Base-by-base conservation (phyloP, 495 filamentous ascomycete genomes). In the Aspergillus affinis region DNA sequence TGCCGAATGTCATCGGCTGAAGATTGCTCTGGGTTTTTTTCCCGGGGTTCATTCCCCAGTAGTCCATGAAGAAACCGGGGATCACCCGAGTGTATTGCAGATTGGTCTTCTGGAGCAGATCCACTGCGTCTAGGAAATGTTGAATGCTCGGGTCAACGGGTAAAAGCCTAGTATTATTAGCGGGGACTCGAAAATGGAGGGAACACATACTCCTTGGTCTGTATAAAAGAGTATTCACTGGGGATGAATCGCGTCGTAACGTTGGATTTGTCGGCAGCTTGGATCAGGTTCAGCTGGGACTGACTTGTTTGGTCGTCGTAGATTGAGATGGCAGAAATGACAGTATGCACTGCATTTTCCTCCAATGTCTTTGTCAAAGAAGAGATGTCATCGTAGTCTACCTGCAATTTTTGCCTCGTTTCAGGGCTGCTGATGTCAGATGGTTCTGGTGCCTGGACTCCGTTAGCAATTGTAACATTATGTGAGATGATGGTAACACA, bases 1-100 rank as follows among this genome's bases (percentile, higher is more conserved):
- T 61, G 17, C 81, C 75, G 18, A 83, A 69, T 1, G 69, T 67
- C 8, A 68, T 66, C 3, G 74, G 79, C 6, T 66, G 57, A 8
- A 77, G 65, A 60, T 83, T 67, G 21, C 78, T 80, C 59, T 67
- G 61, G 48, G 78, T 61, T 30, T 4, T 2, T 5, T 17, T 41
- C 10, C 15, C 36, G 13, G 70, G 54, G 19, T 80, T 81, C 69
- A 81, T 75, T 30, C 76, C 79, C 67, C 70, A 85, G 64, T 83
- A 84, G 62, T 86, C 81, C 69, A 84, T 76, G 61, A 85, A 84
- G 64, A 75, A 79, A 3, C 81, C 84, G 26, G 74, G 78, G 44
- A 74, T 68, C 32, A 84, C 71, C 6, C 70, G 65, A 29, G 82
- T 86, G 49, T 69, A 82, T 58, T 83, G 69, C 18, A 85, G 74